Evolutionary conservation across 2,329 filamentous ascomycete genomes (phyloP).

Genomic region (Aspergillus novofumigatus): DNA sequence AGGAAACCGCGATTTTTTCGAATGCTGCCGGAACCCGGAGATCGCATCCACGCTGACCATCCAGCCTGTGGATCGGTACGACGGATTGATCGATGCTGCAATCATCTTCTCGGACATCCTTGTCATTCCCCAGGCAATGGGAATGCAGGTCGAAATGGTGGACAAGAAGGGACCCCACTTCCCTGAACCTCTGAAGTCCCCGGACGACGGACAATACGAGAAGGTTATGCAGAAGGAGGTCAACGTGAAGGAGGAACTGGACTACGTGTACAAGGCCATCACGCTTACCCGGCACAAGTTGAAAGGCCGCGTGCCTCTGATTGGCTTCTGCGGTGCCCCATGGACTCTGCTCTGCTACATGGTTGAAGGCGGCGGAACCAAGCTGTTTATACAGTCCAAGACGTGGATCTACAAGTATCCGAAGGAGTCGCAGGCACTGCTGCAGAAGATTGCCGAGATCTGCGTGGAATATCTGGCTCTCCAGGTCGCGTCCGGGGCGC

Average conservation of each 20-base stretch:
- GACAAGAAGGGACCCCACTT: conserved; percentile 97
- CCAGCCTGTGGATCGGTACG: conserved; percentile 89
- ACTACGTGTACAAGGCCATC: conserved; percentile 95
- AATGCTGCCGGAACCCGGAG: conserved; percentile 90
- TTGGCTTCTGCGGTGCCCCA: conserved; percentile 94
- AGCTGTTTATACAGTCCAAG: conserved; percentile 90
- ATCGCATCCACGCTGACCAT: conserved; percentile 90
- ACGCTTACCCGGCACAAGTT: conserved; percentile 86
- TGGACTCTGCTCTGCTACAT: conserved; percentile 99
- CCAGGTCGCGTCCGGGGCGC: conserved; percentile 89
- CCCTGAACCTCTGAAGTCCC: conserved; percentile 73
- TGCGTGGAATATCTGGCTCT: conserved; percentile 92
- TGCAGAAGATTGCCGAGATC: conserved; percentile 88
- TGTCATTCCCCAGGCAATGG: conserved; percentile 95
- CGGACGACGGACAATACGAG: conserved; percentile 77
- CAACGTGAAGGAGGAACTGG: conserved; percentile 78
- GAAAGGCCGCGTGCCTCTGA: conserved; percentile 80
- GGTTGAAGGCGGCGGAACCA: conserved; percentile 95
- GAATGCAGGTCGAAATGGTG: conserved; percentile 98
- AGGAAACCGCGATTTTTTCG: conserved; percentile 88
- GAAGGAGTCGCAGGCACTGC: conserved; percentile 70
- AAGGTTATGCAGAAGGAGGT: conserved; percentile 72
- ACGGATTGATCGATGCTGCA: conserved; percentile 85
- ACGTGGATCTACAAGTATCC: conserved; percentile 94
- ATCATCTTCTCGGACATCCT: conserved; percentile 99